These are phyloP conservation scores for Phlebiopsis flavidoalba DNA, from an alignment of 768 basidiomycete genomes.

Conservation along the genomic window DNA sequence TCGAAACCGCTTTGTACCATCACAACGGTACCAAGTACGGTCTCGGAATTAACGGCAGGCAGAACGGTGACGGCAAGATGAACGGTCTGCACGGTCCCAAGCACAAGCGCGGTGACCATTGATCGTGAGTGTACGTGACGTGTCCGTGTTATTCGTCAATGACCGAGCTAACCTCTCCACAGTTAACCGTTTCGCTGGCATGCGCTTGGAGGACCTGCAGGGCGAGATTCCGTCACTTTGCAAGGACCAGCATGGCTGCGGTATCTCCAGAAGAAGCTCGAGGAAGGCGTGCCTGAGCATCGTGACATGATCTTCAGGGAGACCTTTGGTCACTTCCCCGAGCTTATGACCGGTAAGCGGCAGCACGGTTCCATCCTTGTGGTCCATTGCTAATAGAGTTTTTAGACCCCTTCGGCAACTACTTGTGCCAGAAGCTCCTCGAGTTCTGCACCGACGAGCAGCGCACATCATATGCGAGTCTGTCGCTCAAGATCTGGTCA, in stretches of 20 bases:
- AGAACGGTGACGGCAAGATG: conserved; percentile 68
- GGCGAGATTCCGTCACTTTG: conserved; percentile 93
- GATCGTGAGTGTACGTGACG: conserved; percentile 70
- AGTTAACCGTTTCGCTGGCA: conserved; percentile 98
- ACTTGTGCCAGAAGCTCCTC: conserved; percentile 95
- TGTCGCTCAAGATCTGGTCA: conserved; percentile 95
- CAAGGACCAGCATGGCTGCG: conserved; percentile 99
- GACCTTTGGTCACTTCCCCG: conserved; percentile 95
- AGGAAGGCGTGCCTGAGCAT: conserved; percentile 93
- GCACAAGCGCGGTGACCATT: conserved; percentile 90
- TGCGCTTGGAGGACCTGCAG: conserved; percentile 89
- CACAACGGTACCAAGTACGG: conserved; percentile 78
- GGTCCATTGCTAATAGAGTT: conserved; percentile 1
- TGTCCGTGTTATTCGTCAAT: not conserved
- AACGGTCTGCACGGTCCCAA: conserved; percentile 89
- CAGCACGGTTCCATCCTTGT: not conserved
- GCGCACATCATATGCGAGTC: conserved; percentile 93
- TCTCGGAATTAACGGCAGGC: conserved; percentile 52
- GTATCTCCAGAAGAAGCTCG: conserved; percentile 97
- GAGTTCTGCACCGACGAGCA: conserved; percentile 98
- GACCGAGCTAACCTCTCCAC: not conserved
- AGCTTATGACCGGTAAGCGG: conserved; percentile 87
- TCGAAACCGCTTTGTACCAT: conserved; percentile 70
- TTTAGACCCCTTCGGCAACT: conserved; percentile 96
- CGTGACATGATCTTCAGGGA: conserved; percentile 99